Base-by-base conservation (phyloP, 2,329 filamentous ascomycete genomes). In the Colletotrichum musicola region DNA sequence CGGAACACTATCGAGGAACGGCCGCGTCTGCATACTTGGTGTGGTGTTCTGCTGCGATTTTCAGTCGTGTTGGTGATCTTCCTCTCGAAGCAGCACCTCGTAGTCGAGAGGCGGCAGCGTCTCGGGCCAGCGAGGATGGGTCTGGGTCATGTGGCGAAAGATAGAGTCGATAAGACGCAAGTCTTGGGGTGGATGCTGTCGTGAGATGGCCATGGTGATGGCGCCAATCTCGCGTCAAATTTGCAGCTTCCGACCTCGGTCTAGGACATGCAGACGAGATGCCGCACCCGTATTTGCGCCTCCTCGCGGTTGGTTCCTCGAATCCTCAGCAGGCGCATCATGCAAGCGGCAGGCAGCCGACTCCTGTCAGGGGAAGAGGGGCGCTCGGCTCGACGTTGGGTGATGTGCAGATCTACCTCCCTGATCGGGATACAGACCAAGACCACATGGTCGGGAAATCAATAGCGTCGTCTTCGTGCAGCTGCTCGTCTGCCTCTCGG, bases 331-430 rank as follows among this genome's bases (percentile, higher is more conserved):
- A 35, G 30, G 53, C 35, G 18, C 53, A 56, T 20, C 30, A 18
- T 35, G 55, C 55, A 57, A 20, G 35, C 53, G 40, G 16, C 30
- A 18, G 53, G 55, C 40, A 57, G 22, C 55, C 22, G 35, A 56
- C 53, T 46, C 18, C 55, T 57, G 40, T 14, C 38, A 57, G 55
- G 55, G 40, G 20, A 14, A 47, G 40, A 57, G 40, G 42, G 38
- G n/a, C 27, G 55, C n/a, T 3, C 13, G 4, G 9, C 38, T n/a
- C 18, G 14, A 16, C 44, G 14, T 18, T 46, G n/a, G 20, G 40
- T 13, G 55, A 57, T 46, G 35, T 35, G 25, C 55, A 57, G 55
- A 57, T 46, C 40, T 57, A 57, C 55, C 55, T 57, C 22, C 55
- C 55, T 4, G 40, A 30, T 57, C 13, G 27, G 40, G 55, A 25